Percentiles rank a stretch among this genome's conserved stretches.
These are phyloP conservation scores for Mrakia blollopis DNA, from an alignment of 768 basidiomycete species.

Conservation along the genomic window DNA sequence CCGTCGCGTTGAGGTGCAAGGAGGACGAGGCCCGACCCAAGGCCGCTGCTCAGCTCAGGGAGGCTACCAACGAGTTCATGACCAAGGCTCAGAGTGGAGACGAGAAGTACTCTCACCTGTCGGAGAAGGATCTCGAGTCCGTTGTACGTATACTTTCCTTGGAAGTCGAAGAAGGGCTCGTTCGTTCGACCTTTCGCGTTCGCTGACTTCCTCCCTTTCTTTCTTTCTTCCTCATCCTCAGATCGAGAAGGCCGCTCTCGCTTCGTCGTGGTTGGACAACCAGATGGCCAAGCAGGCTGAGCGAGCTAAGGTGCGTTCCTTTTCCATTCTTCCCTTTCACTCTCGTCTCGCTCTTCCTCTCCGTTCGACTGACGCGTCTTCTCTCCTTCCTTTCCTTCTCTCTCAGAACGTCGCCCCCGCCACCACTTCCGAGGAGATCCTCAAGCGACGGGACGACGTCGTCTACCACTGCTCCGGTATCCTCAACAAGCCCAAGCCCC, in stretches of 20 bases:
- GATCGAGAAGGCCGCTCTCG: conserved; percentile 81
- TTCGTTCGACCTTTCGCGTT: background rate
- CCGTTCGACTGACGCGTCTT: background rate
- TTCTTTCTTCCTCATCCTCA: conserved; percentile 47
- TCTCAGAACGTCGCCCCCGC: conserved; percentile 69
- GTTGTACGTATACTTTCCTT: conserved; percentile 40
- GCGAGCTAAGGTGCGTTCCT: conserved; percentile 55
- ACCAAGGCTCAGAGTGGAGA: conserved; percentile 67
- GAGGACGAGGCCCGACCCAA: conserved; percentile 76
- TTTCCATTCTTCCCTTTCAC: background rate
- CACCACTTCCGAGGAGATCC: conserved; percentile 71
- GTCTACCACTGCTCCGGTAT: conserved; percentile 86
- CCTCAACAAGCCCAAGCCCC: conserved; percentile 87
- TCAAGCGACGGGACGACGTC: conserved; percentile 87
- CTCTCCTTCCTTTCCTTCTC: background rate
- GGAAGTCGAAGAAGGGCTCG: too few relatives aligned
- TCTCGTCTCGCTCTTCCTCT: background rate
- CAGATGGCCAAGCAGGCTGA: conserved; percentile 80
- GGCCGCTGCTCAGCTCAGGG: conserved; percentile 70
- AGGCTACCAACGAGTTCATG: conserved; percentile 81
- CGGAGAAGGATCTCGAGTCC: conserved; percentile 46
- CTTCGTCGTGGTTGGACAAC: conserved; percentile 95
- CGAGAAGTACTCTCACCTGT: conserved; percentile 84
- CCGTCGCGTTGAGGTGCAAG: conserved; percentile 72
- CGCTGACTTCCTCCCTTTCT: background rate